Conservation (phyloP, 1,139 yeast species). For the Debaryomyces nepalensis region DNA sequence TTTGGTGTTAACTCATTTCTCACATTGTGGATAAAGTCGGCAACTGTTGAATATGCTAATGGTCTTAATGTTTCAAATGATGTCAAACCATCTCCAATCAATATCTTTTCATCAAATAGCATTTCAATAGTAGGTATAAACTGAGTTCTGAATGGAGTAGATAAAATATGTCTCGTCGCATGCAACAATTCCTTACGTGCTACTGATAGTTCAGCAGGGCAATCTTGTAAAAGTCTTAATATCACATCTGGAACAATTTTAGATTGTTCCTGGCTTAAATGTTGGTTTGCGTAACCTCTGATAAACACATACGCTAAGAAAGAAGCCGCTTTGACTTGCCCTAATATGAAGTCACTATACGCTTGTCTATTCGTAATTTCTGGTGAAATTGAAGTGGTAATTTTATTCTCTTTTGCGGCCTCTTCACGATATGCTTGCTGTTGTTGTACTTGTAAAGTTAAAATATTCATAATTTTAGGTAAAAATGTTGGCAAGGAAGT, state of each 20-base stretch:
- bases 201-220: slow-evolving; percentile 93
- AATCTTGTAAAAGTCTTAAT: slow-evolving; percentile 84
- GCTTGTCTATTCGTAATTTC: slow-evolving; percentile 78
- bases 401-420: slow-evolving; percentile 60
- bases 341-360: slow-evolving; percentile 86
- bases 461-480: slow-evolving; percentile 78
- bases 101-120: slow-evolving; percentile 81
- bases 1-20: slow-evolving; percentile 81
- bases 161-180: slow-evolving; percentile 90
- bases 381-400: slow-evolving; percentile 58
- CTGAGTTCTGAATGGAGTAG: slow-evolving; percentile 81
- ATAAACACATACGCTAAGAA: slow-evolving; percentile 91
- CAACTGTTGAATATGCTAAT: slow-evolving; percentile 92
- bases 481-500: slow-evolving; percentile 76
- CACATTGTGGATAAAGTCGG: slow-evolving; percentile 93
- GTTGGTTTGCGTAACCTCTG: slow-evolving; percentile 76
- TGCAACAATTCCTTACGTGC: slow-evolving; percentile 93
- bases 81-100: slow-evolving; percentile 92
- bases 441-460: slow-evolving; percentile 72
- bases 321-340: slow-evolving; percentile 98
- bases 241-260: slow-evolving; percentile 83
- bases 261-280: slow-evolving; percentile 65
- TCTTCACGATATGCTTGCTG: slow-evolving; percentile 51
- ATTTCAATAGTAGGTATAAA: slow-evolving; percentile 87
- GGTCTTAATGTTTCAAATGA: slow-evolving; percentile 87